Base-by-base conservation (phyloP, 768 basidiomycete genomes). In the Tricholoma furcatifolium region DNA sequence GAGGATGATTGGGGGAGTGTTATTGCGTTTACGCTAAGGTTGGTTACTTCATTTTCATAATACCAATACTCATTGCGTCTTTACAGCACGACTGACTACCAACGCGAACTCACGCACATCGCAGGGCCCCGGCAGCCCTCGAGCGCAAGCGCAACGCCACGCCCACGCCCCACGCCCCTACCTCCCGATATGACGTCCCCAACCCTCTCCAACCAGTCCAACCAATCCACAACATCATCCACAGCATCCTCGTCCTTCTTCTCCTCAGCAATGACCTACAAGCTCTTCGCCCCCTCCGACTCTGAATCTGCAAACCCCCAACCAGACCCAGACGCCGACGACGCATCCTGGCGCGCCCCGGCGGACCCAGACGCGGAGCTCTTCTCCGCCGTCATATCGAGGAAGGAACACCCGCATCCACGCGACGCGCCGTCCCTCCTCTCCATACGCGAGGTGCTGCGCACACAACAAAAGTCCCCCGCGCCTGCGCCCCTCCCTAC, bases 1-100 rank as follows among this genome's bases (percentile, higher is more conserved):
- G 88, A 90, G 62, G 75, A 80, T 60, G 87, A 88, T 65, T 86
- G 83, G 85, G 86, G 87, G 7, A 88, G 86, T 64, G 82, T 91
- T 43, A 89, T 89, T 57, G 83, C 88, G 6, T 88, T 85, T 66
- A 87, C 86, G 7, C 67, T 89, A 45, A 85, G 85, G 85, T 86
- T 55, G 17, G 71, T 63, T 31, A 21, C 31, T 9, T 35, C 45
- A 36, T 53, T 14, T 32, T 35, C 12, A 12, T n/a, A 27, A 43
- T 46, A 21, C 43, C 62, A 23, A 43, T 47, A 31, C 51, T 39
- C 15, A 18, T 51, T 46, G 4, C 21, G 51, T 57, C 39, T 40
- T 35, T 59, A 20, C 58, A 89, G 86, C 57, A 81, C 86, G 0
- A 40, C 67, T 2, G 86, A 88, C 52, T 91, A 87, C 60, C 74